Base-by-base conservation (phyloP, 305 asterid species). In the Fraxinus angustifolia region DNA sequence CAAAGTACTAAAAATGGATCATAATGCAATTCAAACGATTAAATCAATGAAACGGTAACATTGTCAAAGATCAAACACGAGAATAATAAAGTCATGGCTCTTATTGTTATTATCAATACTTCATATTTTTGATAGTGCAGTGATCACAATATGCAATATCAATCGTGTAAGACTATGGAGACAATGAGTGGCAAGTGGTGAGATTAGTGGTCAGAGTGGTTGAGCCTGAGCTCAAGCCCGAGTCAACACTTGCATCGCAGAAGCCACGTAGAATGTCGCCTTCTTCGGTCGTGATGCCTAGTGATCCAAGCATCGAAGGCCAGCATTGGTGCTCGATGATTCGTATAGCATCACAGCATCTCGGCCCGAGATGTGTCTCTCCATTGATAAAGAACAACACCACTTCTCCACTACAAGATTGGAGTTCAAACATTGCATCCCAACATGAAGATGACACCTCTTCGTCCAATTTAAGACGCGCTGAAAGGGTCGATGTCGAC, bases 261-360 rank as follows among this genome's bases (percentile, higher is more conserved):
- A 80, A 92, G 78, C 97, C 97, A 11, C 88, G 89, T 10, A 92
- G 90, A 10, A 88, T 81, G 21, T 88, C 84, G 42, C 87, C 84
- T 75, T 92, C 97, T 82, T 91, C 88, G 0, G 84, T 7, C 0
- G 90, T 87, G 79, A 89, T 85, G 21, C 97, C 94, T 10, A 92
- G 84, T 2, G 97, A 76, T 21, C 91, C 90, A 0, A 92, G 84
- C 97, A 92, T 90, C n/a, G 94, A 84, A 0, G 93, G 91, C 91
- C 93, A 92, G 76, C 97, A 92, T 11, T 90, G 88, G 7, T 81
- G 87, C 86, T 92, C 85, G 17, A 92, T 92, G 30, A 85, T 87
- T 26, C 82, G 67, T 23, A 92, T 87, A 3, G 97, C 94, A 3
- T 8, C 74, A 80, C 97, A 92, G 83, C 97, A 91, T 82, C 80